A percentile compares a stretch with the other conserved stretches of the same genome.
These are phyloP conservation scores for Phytophthora fragariaefolia DNA, from an alignment of 352 stramenopile genomes.

Conservation along the genomic window DNA sequence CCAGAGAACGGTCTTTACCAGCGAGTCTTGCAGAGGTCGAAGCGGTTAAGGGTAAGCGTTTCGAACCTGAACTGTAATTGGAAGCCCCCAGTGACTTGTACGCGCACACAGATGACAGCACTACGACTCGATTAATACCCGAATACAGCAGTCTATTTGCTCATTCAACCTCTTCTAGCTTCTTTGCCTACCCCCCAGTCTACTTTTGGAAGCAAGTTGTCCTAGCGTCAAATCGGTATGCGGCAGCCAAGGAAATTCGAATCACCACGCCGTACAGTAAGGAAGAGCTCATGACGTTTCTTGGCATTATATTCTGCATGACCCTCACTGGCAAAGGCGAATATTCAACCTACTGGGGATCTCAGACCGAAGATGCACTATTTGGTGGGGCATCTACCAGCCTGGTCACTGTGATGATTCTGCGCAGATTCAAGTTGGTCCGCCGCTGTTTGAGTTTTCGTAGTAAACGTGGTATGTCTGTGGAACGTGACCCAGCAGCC, in stretches of 20 bases:
- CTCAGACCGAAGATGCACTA: conserved; percentile 16
- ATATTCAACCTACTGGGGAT: conserved; percentile 12
- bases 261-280: conserved; percentile 10
- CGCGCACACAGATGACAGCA: neutral
- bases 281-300: conserved; percentile 17
- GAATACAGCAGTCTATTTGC: conserved; percentile 12
- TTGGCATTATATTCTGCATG: conserved; percentile 27
- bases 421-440: conserved; percentile 18
- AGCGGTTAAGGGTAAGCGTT: conserved; percentile 1
- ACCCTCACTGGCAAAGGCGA: conserved; percentile 9
- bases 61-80: conserved; percentile 5
- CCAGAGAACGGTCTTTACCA: neutral
- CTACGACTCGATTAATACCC: neutral
- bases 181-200: conserved; percentile 1
- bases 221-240: conserved; percentile 11
- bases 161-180: conserved; percentile 9
- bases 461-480: neutral
- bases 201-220: conserved; percentile 14
- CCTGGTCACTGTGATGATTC: conserved; percentile 12
- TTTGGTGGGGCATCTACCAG: conserved; percentile 2
- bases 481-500: conserved; percentile 10
- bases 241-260: neutral
- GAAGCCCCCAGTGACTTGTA: conserved; percentile 8
- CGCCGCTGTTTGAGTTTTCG: conserved; percentile 12
- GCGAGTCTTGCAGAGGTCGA: conserved; percentile 18